Percentiles rank a stretch among this genome's conserved stretches.
Evolutionary conservation across 257 asterid species (phyloP).

Genomic region (Linaria vulgaris): DNA sequence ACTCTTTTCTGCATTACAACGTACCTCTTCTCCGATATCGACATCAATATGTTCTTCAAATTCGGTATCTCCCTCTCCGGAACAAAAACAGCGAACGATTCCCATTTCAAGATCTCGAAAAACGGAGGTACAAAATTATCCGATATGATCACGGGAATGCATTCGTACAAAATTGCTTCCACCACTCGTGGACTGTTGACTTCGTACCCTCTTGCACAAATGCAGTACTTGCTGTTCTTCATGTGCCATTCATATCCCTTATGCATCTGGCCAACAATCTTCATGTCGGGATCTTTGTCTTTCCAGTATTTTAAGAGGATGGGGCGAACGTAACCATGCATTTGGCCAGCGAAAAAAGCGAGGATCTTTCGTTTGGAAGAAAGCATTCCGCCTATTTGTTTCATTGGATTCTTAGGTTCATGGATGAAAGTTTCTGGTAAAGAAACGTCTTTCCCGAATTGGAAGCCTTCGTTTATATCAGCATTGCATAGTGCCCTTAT

Average conservation of each 20-base stretch:
- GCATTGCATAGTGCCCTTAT: conserved; percentile 45
- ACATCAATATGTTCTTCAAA: conserved; percentile 28
- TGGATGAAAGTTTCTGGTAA: conserved; percentile 40
- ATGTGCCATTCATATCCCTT: conserved; percentile 40
- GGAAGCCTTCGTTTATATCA: conserved; percentile 42
- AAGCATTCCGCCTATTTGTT: conserved; percentile 28
- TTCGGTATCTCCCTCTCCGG: conserved; percentile 43
- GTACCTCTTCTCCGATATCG: conserved; percentile 36
- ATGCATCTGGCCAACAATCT: conserved; percentile 30
- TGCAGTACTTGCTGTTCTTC: conserved; percentile 50
- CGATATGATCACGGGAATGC: conserved; percentile 46
- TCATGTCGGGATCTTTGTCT: conserved; percentile 50
- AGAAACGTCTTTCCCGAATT: conserved; percentile 38
- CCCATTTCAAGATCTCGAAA: conserved; percentile 43
- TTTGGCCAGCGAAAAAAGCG: conserved; percentile 48
- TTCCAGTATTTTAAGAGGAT: conserved; percentile 36
- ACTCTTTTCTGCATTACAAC: conserved; percentile 34
- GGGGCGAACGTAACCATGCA: conserved; percentile 44
- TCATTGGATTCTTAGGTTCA: conserved; percentile 36
- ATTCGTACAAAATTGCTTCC: conserved; percentile 36
- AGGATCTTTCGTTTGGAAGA: conserved; percentile 37
- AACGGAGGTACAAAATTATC: conserved; percentile 51
- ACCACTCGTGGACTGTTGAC: conserved; percentile 52
- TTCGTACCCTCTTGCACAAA: conserved; percentile 49
- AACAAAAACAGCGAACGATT: conserved; percentile 41